Evolutionary conservation across 441 rosid species (phyloP).

Genomic region (Eruca vesicaria): DNA sequence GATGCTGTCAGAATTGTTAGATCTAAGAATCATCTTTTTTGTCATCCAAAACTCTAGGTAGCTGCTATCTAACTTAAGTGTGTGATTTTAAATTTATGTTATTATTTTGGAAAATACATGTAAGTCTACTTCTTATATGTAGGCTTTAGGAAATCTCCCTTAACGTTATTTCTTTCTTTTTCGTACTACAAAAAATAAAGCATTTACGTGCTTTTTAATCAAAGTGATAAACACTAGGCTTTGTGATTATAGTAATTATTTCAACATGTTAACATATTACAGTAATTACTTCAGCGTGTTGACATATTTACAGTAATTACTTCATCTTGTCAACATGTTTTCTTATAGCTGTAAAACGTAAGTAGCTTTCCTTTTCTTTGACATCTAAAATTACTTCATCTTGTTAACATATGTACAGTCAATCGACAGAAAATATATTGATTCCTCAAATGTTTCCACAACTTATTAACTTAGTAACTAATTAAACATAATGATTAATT

Average conservation of each 20-base stretch:
- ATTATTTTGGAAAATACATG: not conserved
- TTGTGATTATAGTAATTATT: not conserved
- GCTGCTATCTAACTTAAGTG: no score
- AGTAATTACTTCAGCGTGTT: not conserved
- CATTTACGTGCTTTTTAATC: not conserved
- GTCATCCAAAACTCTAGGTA: no score
- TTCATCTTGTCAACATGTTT: not conserved
- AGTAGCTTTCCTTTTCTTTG: not conserved
- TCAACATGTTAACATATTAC: not conserved
- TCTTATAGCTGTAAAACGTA: not conserved
- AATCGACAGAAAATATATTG: not conserved
- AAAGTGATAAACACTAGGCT: not conserved
- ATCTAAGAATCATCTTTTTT: no score
- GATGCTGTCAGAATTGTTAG: no score
- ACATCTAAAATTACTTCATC: not conserved
- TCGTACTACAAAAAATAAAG: not conserved
- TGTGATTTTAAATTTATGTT: no score
- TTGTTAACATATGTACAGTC: not conserved
- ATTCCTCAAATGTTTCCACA: not conserved
- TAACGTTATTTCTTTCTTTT: not conserved
- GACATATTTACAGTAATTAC: not conserved
- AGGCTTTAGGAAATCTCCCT: constrained; percentile 7
- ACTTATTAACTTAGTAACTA: not conserved
- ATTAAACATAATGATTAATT: not conserved
- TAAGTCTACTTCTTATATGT: not conserved